Base-by-base conservation (phyloP, 23 red algal species). In the Agarophyton chilense region DNA sequence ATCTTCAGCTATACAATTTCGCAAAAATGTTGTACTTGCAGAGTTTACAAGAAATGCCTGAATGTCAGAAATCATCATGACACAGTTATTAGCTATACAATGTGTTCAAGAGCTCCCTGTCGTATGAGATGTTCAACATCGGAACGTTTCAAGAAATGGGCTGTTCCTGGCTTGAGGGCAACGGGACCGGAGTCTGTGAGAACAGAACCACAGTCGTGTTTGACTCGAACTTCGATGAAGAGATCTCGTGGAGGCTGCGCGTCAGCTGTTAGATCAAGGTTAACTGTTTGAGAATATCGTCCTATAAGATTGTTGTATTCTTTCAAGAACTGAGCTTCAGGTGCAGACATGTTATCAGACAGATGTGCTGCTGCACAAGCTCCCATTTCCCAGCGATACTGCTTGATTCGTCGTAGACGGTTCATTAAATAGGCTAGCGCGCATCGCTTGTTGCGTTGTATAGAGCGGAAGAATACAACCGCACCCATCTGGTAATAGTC, bases 81-180 rank as follows among this genome's bases (percentile, higher is more conserved):
- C 24, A 18, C 38, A 74, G 39, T 52, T 42, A 2, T 52, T 67
- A 34, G 60, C 83, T 81, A 94, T 36, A 79, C 64, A 62, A 95
- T 89, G 33, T 95, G 93, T 51, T 85, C 68, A 42, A 98, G 58
- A 25, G 67, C 52, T 38, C 95, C 95, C 88, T 98, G 95, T 32
- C 92, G 90, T 81, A 98, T 94, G 43, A 98, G 95, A 50, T 83
- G 86, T 77, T 98, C 95, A 43, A 98, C 90, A 55, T 98, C 91
- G 17, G 79, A 42, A 25, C 90, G 41, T 56, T 84, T 89, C 9
- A 98, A 33, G 73, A 92, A 98, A 51, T 94, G 90, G 31, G 92
- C 86, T 13, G 90, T 98, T 35, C 92, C 95, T 16, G 83, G 92
- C 40, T 79, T 90, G 35, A 98, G 77, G 32, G 74, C 52, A 34